Conservation (phyloP, 2,329 filamentous ascomycete genomes). For the Purpureocillium takamizusanense region DNA sequence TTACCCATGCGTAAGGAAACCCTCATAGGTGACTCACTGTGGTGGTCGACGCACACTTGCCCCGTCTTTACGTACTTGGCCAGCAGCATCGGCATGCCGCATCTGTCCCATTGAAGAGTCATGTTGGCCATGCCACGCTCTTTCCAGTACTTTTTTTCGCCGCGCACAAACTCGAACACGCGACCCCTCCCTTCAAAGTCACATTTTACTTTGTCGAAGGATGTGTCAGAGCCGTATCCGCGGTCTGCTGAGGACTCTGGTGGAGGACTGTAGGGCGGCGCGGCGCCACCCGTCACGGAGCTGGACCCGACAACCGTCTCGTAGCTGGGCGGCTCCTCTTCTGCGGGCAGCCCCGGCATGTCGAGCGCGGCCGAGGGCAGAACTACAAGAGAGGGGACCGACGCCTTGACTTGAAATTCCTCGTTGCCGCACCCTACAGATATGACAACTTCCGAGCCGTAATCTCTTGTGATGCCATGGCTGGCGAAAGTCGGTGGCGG, state of each 20-base stretch:
- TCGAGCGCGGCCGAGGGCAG: neutral
- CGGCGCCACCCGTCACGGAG: too few relatives aligned
- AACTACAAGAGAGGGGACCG: neutral
- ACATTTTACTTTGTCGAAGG: neutral
- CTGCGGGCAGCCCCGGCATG: too few relatives aligned
- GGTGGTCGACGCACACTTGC: neutral
- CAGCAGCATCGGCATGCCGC: neutral
- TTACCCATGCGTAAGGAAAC: too few relatives aligned
- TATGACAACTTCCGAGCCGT: neutral
- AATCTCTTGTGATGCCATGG: neutral
- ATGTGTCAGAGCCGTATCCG: neutral
- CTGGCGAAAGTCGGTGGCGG: neutral
- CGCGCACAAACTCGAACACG: slow-evolving; percentile 1
- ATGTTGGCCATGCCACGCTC: neutral
- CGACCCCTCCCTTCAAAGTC: neutral
- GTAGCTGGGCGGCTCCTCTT: neutral
- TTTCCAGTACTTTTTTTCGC: neutral
- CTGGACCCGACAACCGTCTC: neutral
- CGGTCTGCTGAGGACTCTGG: neutral
- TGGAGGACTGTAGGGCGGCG: neutral
- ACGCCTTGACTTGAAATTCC: neutral
- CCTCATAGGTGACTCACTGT: neutral
- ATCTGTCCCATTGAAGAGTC: neutral
- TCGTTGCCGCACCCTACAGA: neutral
- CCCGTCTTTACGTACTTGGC: neutral